These are phyloP conservation scores for Trichoderma citrinoviride DNA, from an alignment of 2,329 filamentous ascomycete species.

Conservation along the genomic window DNA sequence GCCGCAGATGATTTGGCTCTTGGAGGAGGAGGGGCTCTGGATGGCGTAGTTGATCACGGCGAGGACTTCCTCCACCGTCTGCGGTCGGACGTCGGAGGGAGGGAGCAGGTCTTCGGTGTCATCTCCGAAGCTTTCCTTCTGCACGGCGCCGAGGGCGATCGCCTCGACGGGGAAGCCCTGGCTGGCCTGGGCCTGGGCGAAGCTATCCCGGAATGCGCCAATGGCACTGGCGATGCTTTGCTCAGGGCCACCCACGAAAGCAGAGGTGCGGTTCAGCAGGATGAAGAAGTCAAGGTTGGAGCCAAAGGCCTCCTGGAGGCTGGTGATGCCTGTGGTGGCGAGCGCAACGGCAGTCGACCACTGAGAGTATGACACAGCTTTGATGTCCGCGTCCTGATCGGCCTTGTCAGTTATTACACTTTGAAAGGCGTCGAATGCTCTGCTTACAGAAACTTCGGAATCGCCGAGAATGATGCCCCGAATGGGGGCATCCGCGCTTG, in stretches of 20 bases:
- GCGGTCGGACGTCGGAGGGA: background rate
- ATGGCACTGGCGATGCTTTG: slow-evolving; percentile 1
- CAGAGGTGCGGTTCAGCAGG: background rate
- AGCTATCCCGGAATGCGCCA: slow-evolving; percentile 14
- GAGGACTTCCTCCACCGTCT: slow-evolving; percentile 7
- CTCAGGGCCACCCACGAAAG: background rate
- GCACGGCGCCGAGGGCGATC: background rate
- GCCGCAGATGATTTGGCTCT: slow-evolving; percentile 16
- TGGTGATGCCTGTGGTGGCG: background rate
- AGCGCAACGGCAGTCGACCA: slow-evolving; percentile 1
- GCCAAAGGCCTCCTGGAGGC: slow-evolving; percentile 9
- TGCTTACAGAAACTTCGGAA: background rate
- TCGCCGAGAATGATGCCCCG: slow-evolving; percentile 16
- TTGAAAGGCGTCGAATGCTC: background rate
- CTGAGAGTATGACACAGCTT: background rate
- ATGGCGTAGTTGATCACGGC: slow-evolving; percentile 21
- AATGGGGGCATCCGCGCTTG: background rate
- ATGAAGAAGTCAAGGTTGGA: slow-evolving; percentile 19
- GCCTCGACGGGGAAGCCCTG: slow-evolving; percentile 10
- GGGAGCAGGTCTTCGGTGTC: background rate
- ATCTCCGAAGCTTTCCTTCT: background rate
- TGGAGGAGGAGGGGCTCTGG: background rate
- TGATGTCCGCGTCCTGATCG: background rate
- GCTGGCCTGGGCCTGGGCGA: slow-evolving; percentile 2
- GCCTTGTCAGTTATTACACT: background rate